Evolutionary conservation across 1,139 yeast species (phyloP).

Genomic region (Suhomyces atakaporum): DNA sequence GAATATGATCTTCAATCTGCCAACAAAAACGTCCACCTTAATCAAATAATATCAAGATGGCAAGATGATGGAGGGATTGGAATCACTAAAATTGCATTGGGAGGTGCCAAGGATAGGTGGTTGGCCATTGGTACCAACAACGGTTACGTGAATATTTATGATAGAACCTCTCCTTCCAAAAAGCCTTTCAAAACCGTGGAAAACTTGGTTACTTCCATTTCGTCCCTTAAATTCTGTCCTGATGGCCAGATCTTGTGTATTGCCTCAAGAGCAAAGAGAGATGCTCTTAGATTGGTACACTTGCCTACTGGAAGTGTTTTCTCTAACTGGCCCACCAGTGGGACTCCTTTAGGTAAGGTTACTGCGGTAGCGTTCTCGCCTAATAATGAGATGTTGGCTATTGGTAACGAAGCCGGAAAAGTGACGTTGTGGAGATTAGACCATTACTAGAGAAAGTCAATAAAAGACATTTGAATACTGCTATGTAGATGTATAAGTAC

Average conservation of each 20-base stretch:
- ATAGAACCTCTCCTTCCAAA: slow-evolving; percentile 42
- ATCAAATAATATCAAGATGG: slow-evolving; percentile 67
- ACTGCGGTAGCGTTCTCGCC: slow-evolving; percentile 84
- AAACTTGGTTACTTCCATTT: slow-evolving; percentile 79
- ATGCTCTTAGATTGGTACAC: slow-evolving; percentile 84
- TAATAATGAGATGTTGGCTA: slow-evolving; percentile 76
- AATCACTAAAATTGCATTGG: slow-evolving; percentile 74
- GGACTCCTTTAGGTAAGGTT: slow-evolving; percentile 93
- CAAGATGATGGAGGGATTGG: slow-evolving; percentile 85
- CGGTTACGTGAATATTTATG: slow-evolving; percentile 90
- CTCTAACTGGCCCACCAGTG: slow-evolving; percentile 96
- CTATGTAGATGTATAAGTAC: too few relatives aligned
- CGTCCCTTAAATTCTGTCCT: slow-evolving; percentile 70
- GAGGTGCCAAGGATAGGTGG: slow-evolving; percentile 80
- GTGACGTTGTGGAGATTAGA: slow-evolving; percentile 88
- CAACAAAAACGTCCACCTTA: slow-evolving; percentile 13
- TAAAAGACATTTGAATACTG: neutral
- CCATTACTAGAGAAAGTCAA: slow-evolving; percentile 53
- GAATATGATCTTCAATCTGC: slow-evolving; percentile 55
- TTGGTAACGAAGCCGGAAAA: slow-evolving; percentile 90
- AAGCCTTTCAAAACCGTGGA: slow-evolving; percentile 65
- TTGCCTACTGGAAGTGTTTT: slow-evolving; percentile 85
- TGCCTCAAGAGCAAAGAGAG: slow-evolving; percentile 84
- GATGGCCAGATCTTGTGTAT: slow-evolving; percentile 90
- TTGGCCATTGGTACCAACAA: slow-evolving; percentile 85